Evolutionary conservation across 106 monocot genomes (phyloP).

Genomic region (Dendrobium chrysotoxum): DNA sequence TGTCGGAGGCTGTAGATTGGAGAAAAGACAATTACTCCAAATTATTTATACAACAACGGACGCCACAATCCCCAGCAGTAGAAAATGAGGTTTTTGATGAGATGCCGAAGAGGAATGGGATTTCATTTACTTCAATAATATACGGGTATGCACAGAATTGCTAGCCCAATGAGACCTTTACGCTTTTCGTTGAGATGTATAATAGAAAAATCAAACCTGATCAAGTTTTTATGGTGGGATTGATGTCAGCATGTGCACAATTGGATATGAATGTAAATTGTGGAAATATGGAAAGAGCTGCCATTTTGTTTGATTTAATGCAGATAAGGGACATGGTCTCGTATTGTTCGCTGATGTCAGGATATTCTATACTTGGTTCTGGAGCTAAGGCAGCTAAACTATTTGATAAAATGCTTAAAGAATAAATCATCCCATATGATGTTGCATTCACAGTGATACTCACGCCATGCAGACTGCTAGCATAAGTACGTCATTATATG

Average conservation of each 20-base stretch:
- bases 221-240: slow-evolving; percentile 43
- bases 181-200: slow-evolving; percentile 50
- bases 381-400: slow-evolving; percentile 50
- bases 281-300: slow-evolving; percentile 67
- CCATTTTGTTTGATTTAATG: slow-evolving; percentile 44
- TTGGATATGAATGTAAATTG: slow-evolving; percentile 85
- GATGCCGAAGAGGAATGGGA: slow-evolving; percentile 53
- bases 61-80: too few relatives aligned
- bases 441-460: slow-evolving; percentile 60
- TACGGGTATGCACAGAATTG: slow-evolving; percentile 66
- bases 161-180: slow-evolving; percentile 40
- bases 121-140: slow-evolving; percentile 52
- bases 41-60: too few relatives aligned
- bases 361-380: slow-evolving; percentile 56
- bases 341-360: slow-evolving; percentile 78
- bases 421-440: slow-evolving; percentile 43
- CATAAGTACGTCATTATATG: too few relatives aligned
- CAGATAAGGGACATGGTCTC: slow-evolving; percentile 37
- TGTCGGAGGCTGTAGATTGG: too few relatives aligned
- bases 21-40: too few relatives aligned
- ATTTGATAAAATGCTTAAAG: slow-evolving; percentile 46
- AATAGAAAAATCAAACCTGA: slow-evolving; percentile 37
- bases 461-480: too few relatives aligned
- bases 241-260: slow-evolving; percentile 71
- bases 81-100: slow-evolving; percentile 47